Evolutionary conservation across 2,329 filamentous ascomycete species (phyloP), one percentile per base, ranked within the genome.

Genomic region (Fusarium hostae): DNA sequence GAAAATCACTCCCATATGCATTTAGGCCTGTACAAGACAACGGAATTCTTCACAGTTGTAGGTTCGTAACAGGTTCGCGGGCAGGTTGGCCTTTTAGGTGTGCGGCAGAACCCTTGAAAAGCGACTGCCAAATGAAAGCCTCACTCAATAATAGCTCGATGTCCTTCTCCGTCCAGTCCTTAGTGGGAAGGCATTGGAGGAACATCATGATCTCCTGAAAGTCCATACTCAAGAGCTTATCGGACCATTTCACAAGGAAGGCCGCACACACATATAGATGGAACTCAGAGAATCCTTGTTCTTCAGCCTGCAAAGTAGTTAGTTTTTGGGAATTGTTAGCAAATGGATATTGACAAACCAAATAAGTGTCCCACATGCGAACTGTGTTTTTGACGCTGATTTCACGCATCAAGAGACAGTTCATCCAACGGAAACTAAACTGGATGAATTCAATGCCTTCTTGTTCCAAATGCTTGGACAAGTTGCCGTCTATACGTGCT

Each of bases 121-220:
- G 85, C 79, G 94, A 97, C 84, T 99, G 95, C 97, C 96, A 99
- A 72, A 99, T 98, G 77, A 96, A 99, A 6, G 96, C 96, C 83
- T 99, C 96, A 79, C 94, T 98, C 45, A 99, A 86, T 59, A 99
- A 85, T 64, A 99, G 87, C 81, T 98, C 96, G 76, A 99, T 97
- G 78, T 99, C 96, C 84, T 98, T 98, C 80, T 98, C 96, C 2
- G 94, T 98, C 96, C 96, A 99, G 59, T 92, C 89, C 75, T 92
- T 92, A 10, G 97, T 99, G 6, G 97, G 96, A 63, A 99, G 84
- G 47, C 94, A 93, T 83, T 99, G 96, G 59, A 99, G 84, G 79
- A 99, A 99, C 95, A 99, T 99, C 95, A 99, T 98, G 66, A 97
- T 92, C 81, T 98, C 95, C 84, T 98, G 88, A 74, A 98, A 98